phyloP scores from a whole-genome alignment of 1,139 yeast species.

The Lodderomyces elongisporus region DNA sequence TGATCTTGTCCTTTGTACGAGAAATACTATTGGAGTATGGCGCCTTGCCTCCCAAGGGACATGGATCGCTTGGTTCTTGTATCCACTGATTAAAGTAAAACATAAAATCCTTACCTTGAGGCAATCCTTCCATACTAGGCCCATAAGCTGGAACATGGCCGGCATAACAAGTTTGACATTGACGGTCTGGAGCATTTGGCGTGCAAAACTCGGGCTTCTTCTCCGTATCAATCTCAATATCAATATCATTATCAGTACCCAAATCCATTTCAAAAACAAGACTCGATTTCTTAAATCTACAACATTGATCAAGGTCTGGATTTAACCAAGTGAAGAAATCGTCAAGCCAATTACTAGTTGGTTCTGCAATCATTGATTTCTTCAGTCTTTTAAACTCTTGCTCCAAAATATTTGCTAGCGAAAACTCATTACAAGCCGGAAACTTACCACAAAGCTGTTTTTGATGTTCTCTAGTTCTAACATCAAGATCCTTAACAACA shows the following conservation, averaged over 20 bases:
- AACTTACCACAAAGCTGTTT: slow-evolving; percentile 82
- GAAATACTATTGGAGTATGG: slow-evolving; percentile 69
- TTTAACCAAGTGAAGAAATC: slow-evolving; percentile 84
- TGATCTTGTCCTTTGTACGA: slow-evolving; percentile 31
- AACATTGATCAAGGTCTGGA: slow-evolving; percentile 83
- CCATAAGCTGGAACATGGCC: slow-evolving; percentile 59
- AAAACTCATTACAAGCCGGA: slow-evolving; percentile 72
- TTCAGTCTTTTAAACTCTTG: slow-evolving; percentile 72
- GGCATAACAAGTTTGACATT: slow-evolving; percentile 67
- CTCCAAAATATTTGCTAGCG: slow-evolving; percentile 78
- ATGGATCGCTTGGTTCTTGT: slow-evolving; percentile 76
- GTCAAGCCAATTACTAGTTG: slow-evolving; percentile 89
- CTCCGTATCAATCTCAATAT: too few relatives aligned
- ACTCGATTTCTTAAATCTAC: slow-evolving; percentile 52
- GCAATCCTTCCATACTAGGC: slow-evolving; percentile 77
- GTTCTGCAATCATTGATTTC: slow-evolving; percentile 66
- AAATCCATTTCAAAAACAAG: slow-evolving; percentile 3
- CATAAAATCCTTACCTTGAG: slow-evolving; percentile 58
- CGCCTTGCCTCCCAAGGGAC: slow-evolving; percentile 95
- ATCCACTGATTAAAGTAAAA: slow-evolving; percentile 78
- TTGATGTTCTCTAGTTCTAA: slow-evolving; percentile 59
- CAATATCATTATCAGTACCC: neutral
- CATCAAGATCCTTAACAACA: slow-evolving; percentile 62
- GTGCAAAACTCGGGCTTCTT: slow-evolving; percentile 49
- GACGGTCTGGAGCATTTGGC: slow-evolving; percentile 64